Conservation (phyloP, 768 basidiomycete genomes). For the Rubroboletus pulcherrimus region DNA sequence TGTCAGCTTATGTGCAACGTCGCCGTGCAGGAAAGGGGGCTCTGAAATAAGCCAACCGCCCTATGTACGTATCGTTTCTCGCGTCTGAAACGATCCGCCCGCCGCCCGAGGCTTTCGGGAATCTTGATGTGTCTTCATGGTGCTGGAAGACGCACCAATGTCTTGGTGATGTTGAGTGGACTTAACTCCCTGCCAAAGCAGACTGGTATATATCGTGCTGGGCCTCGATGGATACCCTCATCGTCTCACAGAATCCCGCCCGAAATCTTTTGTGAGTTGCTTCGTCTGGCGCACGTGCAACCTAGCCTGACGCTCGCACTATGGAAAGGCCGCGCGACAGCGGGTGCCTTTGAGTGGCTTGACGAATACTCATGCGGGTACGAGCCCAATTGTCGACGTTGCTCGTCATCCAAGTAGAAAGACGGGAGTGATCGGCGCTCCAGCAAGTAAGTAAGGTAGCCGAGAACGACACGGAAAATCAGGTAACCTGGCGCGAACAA, state of each 20-base stretch:
- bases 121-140: too few species aligned
- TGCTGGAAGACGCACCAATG: too few species aligned
- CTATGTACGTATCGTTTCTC: too few species aligned
- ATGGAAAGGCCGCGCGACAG: constrained; percentile 61
- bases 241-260: background rate
- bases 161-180: background rate
- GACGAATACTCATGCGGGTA: constrained; percentile 66
- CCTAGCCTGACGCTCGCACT: constrained; percentile 38
- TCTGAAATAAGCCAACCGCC: too few species aligned
- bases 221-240: background rate
- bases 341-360: constrained; percentile 57
- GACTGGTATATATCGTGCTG: background rate
- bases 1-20: background rate
- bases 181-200: background rate
- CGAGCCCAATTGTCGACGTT: constrained; percentile 60
- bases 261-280: background rate
- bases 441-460: background rate
- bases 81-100: too few species aligned
- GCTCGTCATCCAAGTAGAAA: constrained; percentile 5
- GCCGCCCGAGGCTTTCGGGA: too few species aligned
- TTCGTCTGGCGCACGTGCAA: background rate
- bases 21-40: too few species aligned
- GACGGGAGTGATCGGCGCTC: background rate
- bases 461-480: background rate
- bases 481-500: too few species aligned